These are phyloP conservation scores for Curvularia spicifera DNA, from an alignment of 2,329 filamentous ascomycete species.

Conservation along the genomic window DNA sequence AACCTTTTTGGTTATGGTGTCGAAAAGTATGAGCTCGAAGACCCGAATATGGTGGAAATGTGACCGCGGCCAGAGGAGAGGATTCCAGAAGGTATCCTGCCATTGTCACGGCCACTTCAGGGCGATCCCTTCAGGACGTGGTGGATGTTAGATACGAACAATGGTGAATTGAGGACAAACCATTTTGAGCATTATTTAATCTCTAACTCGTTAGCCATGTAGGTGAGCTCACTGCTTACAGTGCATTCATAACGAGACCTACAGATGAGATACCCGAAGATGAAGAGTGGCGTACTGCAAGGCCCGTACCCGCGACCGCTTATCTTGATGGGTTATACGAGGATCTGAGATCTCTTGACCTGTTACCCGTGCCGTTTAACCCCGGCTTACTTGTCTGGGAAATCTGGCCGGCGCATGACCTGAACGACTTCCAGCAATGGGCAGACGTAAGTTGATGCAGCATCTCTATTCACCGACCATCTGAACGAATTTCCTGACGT, in stretches of 20 bases:
- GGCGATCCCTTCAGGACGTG: no score
- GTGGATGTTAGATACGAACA: no score
- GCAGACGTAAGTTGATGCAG: not conserved
- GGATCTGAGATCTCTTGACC: not conserved
- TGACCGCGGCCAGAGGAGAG: no score
- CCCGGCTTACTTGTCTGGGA: not conserved
- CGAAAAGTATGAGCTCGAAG: not conserved
- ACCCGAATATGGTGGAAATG: not conserved
- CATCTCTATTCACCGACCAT: not conserved
- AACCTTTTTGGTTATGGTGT: not conserved
- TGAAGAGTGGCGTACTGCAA: conserved; percentile 2
- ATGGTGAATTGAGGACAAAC: no score
- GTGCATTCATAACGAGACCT: no score
- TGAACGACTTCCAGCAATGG: not conserved
- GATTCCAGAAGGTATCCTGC: no score
- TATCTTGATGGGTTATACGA: conserved; percentile 1
- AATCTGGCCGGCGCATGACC: not conserved
- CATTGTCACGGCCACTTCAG: no score
- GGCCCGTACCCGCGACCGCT: not conserved
- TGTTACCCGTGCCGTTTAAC: not conserved
- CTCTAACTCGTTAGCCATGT: no score
- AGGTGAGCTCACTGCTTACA: no score
- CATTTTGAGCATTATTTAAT: no score
- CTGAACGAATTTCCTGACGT: not conserved
- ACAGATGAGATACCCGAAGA: not conserved